These are phyloP conservation scores for Podila epicladia DNA, from an alignment of 192 early-diverging fungal species.

Conservation along the genomic window DNA sequence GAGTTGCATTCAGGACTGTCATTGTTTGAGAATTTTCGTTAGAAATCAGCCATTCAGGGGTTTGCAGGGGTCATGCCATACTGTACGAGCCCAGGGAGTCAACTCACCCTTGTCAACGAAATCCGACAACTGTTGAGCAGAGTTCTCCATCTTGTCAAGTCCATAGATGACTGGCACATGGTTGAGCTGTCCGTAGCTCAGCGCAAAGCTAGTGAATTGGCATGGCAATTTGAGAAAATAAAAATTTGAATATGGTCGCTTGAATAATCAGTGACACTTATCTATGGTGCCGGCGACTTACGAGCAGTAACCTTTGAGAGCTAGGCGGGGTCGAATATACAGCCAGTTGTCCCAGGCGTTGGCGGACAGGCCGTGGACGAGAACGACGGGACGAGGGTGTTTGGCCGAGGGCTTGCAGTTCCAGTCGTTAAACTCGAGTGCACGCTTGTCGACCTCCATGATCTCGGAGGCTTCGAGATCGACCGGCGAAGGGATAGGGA, in stretches of 20 bases:
- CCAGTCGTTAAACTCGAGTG: slow-evolving; percentile 14
- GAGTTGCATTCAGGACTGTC: not conserved
- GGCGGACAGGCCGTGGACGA: slow-evolving; percentile 15
- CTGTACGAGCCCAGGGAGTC: not conserved
- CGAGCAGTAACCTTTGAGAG: slow-evolving; percentile 20
- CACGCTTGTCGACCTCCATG: not conserved
- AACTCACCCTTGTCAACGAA: slow-evolving; percentile 6
- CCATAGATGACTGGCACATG: slow-evolving; percentile 5
- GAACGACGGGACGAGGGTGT: slow-evolving; percentile 6
- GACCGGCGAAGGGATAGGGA: not conserved
- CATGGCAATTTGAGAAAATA: not conserved
- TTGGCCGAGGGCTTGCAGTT: slow-evolving; percentile 8
- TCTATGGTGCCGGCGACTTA: not conserved
- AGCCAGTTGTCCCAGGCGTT: slow-evolving; percentile 7
- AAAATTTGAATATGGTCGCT: not conserved
- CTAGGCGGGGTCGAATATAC: slow-evolving; percentile 22
- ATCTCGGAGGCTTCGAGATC: not conserved
- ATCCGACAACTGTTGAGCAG: slow-evolving; percentile 19
- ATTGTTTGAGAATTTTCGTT: not conserved
- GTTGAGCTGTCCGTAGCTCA: slow-evolving; percentile 16
- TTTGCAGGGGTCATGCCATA: not conserved
- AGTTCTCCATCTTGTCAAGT: slow-evolving; percentile 12
- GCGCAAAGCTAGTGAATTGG: slow-evolving; percentile 1
- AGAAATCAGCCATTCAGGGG: not conserved
- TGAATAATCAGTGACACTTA: no score